These are phyloP conservation scores for Capsicum chinense DNA, from an alignment of 257 asterid species.

Conservation along the genomic window DNA sequence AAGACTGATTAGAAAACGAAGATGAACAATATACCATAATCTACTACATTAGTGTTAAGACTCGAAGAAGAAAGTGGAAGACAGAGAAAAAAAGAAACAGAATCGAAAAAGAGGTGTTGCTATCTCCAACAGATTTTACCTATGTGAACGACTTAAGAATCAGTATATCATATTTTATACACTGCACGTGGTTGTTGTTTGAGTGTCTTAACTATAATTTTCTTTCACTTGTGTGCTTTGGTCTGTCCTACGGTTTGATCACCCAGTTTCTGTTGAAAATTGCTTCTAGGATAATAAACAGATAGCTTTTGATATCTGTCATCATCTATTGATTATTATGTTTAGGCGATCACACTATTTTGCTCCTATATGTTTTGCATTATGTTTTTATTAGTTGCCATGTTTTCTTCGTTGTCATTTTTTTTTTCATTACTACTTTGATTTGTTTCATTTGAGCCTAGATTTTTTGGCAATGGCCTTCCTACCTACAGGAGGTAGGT, in stretches of 20 bases:
- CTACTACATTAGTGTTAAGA: neutral
- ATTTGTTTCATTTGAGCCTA: neutral
- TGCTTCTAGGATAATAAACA: constrained; percentile 60
- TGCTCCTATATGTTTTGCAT: neutral
- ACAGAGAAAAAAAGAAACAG: too few species aligned
- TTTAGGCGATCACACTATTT: neutral
- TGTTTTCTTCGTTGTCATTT: neutral
- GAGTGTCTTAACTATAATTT: constrained; percentile 45
- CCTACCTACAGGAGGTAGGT: neutral
- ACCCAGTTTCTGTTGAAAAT: constrained; percentile 69
- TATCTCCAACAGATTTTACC: neutral
- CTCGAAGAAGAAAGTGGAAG: neutral
- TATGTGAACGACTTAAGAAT: constrained; percentile 11
- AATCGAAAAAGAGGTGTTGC: too few species aligned
- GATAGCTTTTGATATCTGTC: constrained; percentile 34
- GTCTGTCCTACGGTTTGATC: constrained; percentile 54
- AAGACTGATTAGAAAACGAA: constrained; percentile 1
- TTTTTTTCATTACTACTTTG: neutral
- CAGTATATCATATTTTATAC: neutral
- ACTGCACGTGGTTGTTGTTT: constrained; percentile 28
- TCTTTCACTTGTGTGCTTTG: constrained; percentile 46
- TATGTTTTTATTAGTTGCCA: neutral
- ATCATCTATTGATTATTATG: neutral
- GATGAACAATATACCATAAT: constrained; percentile 16
- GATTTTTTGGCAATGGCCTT: neutral